Evolutionary conservation across 2,329 filamentous ascomycete genomes (phyloP).

Genomic region (Pochonia chlamydosporia): DNA sequence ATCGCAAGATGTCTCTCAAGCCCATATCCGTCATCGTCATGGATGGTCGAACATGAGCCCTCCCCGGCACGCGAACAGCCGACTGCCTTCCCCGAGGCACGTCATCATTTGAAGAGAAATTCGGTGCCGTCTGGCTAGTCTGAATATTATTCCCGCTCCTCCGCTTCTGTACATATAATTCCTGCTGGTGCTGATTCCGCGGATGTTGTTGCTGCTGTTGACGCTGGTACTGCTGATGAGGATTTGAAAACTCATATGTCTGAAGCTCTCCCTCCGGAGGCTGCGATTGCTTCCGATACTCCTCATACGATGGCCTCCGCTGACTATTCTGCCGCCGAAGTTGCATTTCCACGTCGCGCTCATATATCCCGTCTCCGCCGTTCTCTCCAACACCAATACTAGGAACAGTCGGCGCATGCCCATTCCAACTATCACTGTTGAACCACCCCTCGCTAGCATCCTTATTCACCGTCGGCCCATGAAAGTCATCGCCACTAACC

Average conservation of each 20-base stretch:
- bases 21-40: conserved; percentile 38
- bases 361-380: conserved; percentile 8
- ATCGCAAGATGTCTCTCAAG: conserved; percentile 44
- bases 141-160: not conserved
- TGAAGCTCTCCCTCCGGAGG: not conserved
- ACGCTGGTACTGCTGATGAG: not conserved
- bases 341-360: not conserved
- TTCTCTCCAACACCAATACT: conserved; percentile 21
- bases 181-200: conserved; percentile 9
- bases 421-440: conserved; percentile 27
- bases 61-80: conserved; percentile 7
- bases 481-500: conserved; percentile 42
- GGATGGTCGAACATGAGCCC: conserved; percentile 16
- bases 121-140: conserved; percentile 16
- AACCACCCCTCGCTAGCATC: conserved; percentile 16
- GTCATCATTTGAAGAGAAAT: conserved; percentile 12
- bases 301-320: conserved; percentile 6
- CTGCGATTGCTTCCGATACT: conserved; percentile 7
- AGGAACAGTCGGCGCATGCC: conserved; percentile 31
- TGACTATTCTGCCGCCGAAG: conserved; percentile 2
- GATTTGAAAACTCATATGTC: not conserved
- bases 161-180: conserved; percentile 13
- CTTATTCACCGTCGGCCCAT: conserved; percentile 37
- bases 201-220: not conserved
- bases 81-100: conserved; percentile 7